phyloP scores from a whole-genome alignment of 1,139 yeast genomes.

The Debaryomyces nepalensis region DNA sequence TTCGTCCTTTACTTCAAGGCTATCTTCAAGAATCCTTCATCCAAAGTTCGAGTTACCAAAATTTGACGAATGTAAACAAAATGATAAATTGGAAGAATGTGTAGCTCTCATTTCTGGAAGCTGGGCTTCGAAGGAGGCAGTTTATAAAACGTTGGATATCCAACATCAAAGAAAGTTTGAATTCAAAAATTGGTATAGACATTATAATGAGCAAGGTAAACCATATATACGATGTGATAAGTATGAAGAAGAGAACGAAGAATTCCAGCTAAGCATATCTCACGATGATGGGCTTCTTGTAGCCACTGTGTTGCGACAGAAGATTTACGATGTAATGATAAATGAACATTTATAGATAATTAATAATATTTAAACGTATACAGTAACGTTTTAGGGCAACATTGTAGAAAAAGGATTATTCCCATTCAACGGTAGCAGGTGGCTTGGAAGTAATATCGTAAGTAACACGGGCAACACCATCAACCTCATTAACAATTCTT shows the following conservation, averaged over 20 bases:
- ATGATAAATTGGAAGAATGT: constrained; percentile 26
- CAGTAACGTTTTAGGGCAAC: not conserved
- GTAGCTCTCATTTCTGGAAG: constrained; percentile 54
- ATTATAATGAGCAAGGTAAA: constrained; percentile 38
- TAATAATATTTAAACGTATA: constrained; percentile 1
- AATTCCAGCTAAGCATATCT: constrained; percentile 59
- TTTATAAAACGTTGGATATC: constrained; percentile 61
- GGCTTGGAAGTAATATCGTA: constrained; percentile 99
- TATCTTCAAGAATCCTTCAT: constrained; percentile 57
- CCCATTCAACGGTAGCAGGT: constrained; percentile 99
- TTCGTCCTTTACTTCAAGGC: constrained; percentile 37
- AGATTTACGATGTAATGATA: constrained; percentile 8
- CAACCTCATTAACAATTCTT: constrained; percentile 97
- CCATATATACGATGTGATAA: constrained; percentile 43
- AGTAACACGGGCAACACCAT: constrained; percentile 98
- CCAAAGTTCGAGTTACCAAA: constrained; percentile 48
- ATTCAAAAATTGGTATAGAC: constrained; percentile 67
- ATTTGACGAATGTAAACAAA: constrained; percentile 26
- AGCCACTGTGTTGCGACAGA: constrained; percentile 55
- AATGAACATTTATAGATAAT: constrained; percentile 9
- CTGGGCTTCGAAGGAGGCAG: constrained; percentile 82
- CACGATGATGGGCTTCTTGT: constrained; percentile 66
- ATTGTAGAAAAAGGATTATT: constrained; percentile 46
- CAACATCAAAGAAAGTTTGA: constrained; percentile 54
- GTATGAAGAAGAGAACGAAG: constrained; percentile 43